Evolutionary conservation across 202 grass and related monocot genomes (phyloP).

Genomic region (Setaria viridis): DNA sequence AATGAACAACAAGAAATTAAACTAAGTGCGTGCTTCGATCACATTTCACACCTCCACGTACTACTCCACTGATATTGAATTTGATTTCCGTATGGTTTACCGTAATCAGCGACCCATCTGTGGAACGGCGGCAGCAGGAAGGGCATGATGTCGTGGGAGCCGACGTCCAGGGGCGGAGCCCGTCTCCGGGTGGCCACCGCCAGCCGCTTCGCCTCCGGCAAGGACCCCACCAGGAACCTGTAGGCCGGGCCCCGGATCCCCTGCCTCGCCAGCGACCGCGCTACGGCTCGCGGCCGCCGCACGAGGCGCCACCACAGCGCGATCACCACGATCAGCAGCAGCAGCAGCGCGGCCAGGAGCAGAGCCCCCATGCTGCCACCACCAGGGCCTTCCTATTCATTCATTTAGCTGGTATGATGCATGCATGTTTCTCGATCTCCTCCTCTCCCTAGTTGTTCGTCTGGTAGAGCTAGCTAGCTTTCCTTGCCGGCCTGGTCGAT

Average conservation of each 20-base stretch:
- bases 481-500: too few relatives aligned
- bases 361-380: background rate
- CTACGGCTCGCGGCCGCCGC: constrained; percentile 45
- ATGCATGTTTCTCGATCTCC: too few relatives aligned
- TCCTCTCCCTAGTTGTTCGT: too few relatives aligned
- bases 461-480: too few relatives aligned
- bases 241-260: constrained; percentile 47
- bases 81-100: background rate
- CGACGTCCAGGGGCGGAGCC: constrained; percentile 28
- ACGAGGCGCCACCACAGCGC: constrained; percentile 30
- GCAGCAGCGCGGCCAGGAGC: background rate
- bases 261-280: constrained; percentile 41
- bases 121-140: constrained; percentile 32
- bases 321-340: background rate
- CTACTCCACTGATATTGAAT: too few relatives aligned
- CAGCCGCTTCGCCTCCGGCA: constrained; percentile 41
- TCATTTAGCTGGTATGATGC: too few relatives aligned
- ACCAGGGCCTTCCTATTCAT: background rate
- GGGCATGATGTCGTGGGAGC: constrained; percentile 47
- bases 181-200: background rate
- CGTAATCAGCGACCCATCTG: constrained; percentile 50
- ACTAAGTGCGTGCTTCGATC: too few relatives aligned
- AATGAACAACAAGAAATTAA: background rate
- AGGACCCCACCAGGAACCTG: constrained; percentile 38
- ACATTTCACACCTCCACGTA: too few relatives aligned